Base-by-base conservation (phyloP, 441 rosid species). In the Kokia cookei region DNA sequence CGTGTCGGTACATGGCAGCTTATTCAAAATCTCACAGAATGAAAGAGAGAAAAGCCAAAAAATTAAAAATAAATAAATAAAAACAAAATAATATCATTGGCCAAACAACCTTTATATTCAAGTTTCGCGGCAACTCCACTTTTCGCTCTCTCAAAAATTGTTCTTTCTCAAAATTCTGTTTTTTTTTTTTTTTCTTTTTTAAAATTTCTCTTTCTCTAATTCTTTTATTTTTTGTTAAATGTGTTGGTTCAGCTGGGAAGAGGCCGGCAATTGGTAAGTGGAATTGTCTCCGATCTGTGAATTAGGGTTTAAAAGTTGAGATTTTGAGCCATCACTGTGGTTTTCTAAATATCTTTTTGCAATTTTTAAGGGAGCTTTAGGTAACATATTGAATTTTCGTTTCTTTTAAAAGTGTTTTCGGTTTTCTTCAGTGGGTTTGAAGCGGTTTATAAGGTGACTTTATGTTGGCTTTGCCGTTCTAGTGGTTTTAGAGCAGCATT, bases 121-220 rank as follows among this genome's bases (percentile, higher is more conserved):
- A 95, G 98, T 94, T 95, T 95, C 98, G 97, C 98, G 98, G 98
- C 93, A 93, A 93, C 82, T 81, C 84, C 84, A 45, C 78, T 40
- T 15, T 54, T 69, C 71, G 69, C 72, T 60, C 14, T 65, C n/a
- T 43, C 24, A 4, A 50, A 58, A 60, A 54, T 14, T 57, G 15
- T n/a, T 65, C 58, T 35, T 48, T 48, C 53, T 13, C 53, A 48
- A 57, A 22, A 24, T 67, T 73, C 48, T 22, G 3, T 64, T 72
- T 54, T 66, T 71, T 70, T 65, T 65, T 58, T 59, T 55, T 3
- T 37, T 37, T 37, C 42, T 37, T 37, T 37, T 37, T 24, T 13
- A 42, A 29, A 26, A 66, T 73, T 60, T 66, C 35, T 77, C 72
- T 74, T 71, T 67, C 75, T 70, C 76, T 9, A 35, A 32, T 57